Base-by-base conservation (phyloP, 495 filamentous ascomycete genomes). In the Astrothelium subdiscretum region DNA sequence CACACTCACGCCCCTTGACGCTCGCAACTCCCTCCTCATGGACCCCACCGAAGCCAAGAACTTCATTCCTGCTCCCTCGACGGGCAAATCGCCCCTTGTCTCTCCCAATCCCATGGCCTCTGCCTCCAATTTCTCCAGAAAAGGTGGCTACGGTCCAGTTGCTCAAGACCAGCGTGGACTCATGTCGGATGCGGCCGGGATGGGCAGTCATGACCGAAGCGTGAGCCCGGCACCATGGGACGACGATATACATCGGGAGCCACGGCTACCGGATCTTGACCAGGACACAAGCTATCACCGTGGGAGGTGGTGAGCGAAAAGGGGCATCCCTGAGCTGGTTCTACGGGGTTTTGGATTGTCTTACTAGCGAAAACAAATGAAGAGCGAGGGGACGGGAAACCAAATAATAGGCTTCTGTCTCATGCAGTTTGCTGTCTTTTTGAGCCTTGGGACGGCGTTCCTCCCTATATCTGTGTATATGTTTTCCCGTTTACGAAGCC, bases 21-120 rank as follows among this genome's bases (percentile, higher is more conserved):
- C 92, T 0, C 88, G 91, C 63, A 95, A 96, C 72, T 94, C 91
- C 13, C 83, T 98, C 8, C 84, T 98, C 44, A 86, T 92, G 69
- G 69, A 75, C 48, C 71, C 74, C 1, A 68, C 48, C 20, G 48
- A 54, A 2, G 48, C 48, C 48, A 54, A 54, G 20, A 54, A 54
- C 26, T 54, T 54, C 48, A 54, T 54, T 5, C 48, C 48, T 29
- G 48, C 48, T 24, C 48, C 48, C 48, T 27, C 48, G 3, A 54
- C 48, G 10, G 15, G 5, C 20, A 54, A 54, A 29, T 54, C 48
- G 3, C 48, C 48, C 0, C 48, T 54, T 6, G 48, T 54, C 48
- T 54, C 48, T 8, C 48, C 48, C 8, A 12, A 54, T 2, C 48
- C 48, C 15, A 54, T 54, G 48, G 48, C 22, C 0, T 3, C 48